phyloP scores from a whole-genome alignment of 805 yeast species.

The Scheffersomyces spartinae region DNA sequence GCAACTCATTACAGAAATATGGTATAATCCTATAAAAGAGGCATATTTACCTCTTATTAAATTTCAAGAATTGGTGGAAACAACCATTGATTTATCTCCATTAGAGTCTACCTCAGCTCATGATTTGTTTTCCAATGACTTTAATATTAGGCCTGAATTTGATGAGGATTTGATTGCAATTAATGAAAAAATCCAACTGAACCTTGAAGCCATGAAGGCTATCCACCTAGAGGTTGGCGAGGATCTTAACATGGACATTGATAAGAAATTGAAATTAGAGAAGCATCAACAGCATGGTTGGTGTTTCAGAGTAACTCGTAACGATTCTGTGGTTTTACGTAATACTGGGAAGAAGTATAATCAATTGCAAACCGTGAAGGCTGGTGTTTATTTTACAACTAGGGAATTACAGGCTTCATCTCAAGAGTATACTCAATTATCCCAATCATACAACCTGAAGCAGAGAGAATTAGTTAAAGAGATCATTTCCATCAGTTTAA shows the following conservation, averaged over 20 bases:
- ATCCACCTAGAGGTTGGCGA: conserved; percentile 59
- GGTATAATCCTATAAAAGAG: conserved; percentile 47
- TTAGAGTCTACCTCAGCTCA: conserved; percentile 40
- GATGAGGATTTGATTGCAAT: conserved; percentile 63
- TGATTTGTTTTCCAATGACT: conserved; percentile 44
- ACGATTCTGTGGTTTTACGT: conserved; percentile 74
- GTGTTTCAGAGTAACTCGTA: conserved; percentile 88
- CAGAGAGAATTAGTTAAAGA: conserved; percentile 76
- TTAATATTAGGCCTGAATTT: conserved; percentile 79
- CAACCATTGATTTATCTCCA: conserved; percentile 81
- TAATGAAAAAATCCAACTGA: conserved; percentile 42
- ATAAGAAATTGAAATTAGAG: conserved; percentile 82
- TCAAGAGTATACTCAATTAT: conserved; percentile 43
- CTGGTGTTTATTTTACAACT: conserved; percentile 90
- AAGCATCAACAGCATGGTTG: conserved; percentile 83
- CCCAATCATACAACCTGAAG: conserved; percentile 57
- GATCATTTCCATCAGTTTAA: conserved; percentile 66
- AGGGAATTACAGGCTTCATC: conserved; percentile 48
- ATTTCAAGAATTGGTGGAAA: conserved; percentile 78
- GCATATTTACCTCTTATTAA: conserved; percentile 44
- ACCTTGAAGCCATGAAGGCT: conserved; percentile 42
- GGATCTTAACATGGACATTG: conserved; percentile 70
- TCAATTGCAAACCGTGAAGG: conserved; percentile 86
- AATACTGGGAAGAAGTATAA: conserved; percentile 43
- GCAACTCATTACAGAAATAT: conserved; percentile 33